Base-by-base conservation (phyloP, 176 grass and related monocot genomes). In the Lolium multiflorum region DNA sequence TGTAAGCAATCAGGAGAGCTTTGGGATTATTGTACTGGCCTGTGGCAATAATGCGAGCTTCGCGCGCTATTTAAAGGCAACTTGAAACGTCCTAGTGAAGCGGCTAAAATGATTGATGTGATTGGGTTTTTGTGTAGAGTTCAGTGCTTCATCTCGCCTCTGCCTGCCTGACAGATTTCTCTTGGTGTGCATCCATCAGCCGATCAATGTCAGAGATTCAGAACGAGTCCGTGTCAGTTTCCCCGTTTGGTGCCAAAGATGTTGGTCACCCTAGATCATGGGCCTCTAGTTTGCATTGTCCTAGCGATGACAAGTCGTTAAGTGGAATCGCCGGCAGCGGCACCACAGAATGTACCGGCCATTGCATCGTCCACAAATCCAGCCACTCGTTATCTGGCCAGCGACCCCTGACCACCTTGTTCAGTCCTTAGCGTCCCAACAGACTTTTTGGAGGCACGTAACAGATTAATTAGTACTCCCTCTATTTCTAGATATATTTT, bases 61-160 rank as follows among this genome's bases (percentile, higher is more conserved):
- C 21, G 31, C 63, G 64, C 17, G 72, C 50, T 87, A 90, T 87
- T 86, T 90, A 78, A 64, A 28, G 83, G 72, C 79, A 18, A 83
- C 0, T 61, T 52, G 50, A 54, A 51, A 16, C 61, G 71, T 20
- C 20, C 4, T n/a, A 59, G 35, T 52, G 79, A 1, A 6, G 11
- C n/a, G 2, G 70, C n/a, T 16, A 5, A 0, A 74, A 74, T 74
- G 43, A 74, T 74, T 73, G 69, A 76, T 3, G 71, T 76, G 74
- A 76, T 24, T 76, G 24, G 46, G 3, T n/a, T 38, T n/a, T 0
- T 35, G 73, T 1, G 64, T 83, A n/a, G n/a, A n/a, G n/a, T n/a
- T n/a, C n/a, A n/a, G n/a, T n/a, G n/a, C n/a, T 83, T 28, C 25
- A 1, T 73, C 24, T 35, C 9, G 13, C 17, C 47, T 85, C n/a